These are phyloP conservation scores for Pestalotiopsis sp. DNA, from an alignment of 2,329 filamentous ascomycete species.

Conservation along the genomic window DNA sequence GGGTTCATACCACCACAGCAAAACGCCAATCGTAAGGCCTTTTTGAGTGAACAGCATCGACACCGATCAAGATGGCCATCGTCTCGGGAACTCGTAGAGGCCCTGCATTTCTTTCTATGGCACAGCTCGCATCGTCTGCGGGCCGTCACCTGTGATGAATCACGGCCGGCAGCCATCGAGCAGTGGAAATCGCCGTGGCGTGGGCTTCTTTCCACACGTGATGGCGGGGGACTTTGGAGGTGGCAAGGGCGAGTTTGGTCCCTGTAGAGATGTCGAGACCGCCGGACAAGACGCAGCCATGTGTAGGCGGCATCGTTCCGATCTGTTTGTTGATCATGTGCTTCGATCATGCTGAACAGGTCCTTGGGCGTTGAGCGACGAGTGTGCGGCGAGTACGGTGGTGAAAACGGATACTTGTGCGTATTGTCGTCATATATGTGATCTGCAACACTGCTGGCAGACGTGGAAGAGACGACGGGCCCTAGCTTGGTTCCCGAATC, in stretches of 20 bases:
- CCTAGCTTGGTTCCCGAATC: neutral
- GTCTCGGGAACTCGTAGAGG: neutral
- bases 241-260: neutral
- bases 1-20: neutral
- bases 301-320: neutral
- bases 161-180: neutral
- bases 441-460: neutral
- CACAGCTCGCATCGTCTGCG: neutral
- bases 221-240: neutral
- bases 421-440: neutral
- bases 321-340: neutral
- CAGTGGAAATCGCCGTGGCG: neutral
- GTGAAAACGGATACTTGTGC: neutral
- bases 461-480: neutral
- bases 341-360: neutral
- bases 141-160: neutral
- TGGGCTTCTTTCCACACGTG: neutral
- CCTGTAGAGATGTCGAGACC: neutral
- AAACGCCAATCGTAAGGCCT: neutral
- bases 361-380: neutral
- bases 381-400: neutral
- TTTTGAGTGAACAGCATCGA: neutral
- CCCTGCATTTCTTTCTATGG: neutral
- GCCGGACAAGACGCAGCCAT: constrained; percentile 3
- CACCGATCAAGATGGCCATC: neutral